A percentile compares a stretch with the other conserved stretches of the same genome.
These are phyloP conservation scores for Aspergillus quadrilineatus DNA, from an alignment of 2,329 filamentous ascomycete species.

Conservation along the genomic window DNA sequence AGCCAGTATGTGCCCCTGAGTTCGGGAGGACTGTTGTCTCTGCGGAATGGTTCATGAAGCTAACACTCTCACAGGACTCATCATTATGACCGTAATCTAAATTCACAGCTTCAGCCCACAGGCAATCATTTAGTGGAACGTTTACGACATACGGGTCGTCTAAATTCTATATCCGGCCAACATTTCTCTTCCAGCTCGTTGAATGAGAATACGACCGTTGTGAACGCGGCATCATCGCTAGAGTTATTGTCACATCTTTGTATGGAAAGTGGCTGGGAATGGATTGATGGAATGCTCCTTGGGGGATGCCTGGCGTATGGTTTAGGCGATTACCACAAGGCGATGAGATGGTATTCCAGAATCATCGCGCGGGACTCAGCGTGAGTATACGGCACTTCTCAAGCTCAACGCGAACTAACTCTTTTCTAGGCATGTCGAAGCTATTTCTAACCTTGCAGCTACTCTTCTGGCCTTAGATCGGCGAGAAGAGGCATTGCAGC, in stretches of 20 bases:
- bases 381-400: conserved; percentile 37
- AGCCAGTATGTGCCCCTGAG: conserved; percentile 35
- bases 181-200: conserved; percentile 33
- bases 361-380: conserved; percentile 60
- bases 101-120: conserved; percentile 26
- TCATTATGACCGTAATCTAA: conserved; percentile 27
- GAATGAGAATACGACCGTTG: conserved; percentile 45
- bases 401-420: conserved; percentile 19
- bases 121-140: conserved; percentile 32
- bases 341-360: conserved; percentile 52
- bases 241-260: conserved; percentile 72
- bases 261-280: conserved; percentile 77
- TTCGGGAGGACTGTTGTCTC: conserved; percentile 8
- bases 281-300: conserved; percentile 89
- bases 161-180: conserved; percentile 31
- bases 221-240: conserved; percentile 65
- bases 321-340: conserved; percentile 75
- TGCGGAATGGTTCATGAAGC: conserved; percentile 2
- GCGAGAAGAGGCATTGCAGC: conserved; percentile 76
- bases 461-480: conserved; percentile 81
- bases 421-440: conserved; percentile 75
- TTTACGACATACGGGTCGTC: conserved; percentile 33
- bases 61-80: conserved; percentile 12
- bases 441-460: conserved; percentile 88
- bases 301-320: conserved; percentile 91